A percentile compares a stretch with the other conserved stretches of the same genome.
Conservation (phyloP, 768 basidiomycete genomes). For the Glaciozyma martinii region DNA sequence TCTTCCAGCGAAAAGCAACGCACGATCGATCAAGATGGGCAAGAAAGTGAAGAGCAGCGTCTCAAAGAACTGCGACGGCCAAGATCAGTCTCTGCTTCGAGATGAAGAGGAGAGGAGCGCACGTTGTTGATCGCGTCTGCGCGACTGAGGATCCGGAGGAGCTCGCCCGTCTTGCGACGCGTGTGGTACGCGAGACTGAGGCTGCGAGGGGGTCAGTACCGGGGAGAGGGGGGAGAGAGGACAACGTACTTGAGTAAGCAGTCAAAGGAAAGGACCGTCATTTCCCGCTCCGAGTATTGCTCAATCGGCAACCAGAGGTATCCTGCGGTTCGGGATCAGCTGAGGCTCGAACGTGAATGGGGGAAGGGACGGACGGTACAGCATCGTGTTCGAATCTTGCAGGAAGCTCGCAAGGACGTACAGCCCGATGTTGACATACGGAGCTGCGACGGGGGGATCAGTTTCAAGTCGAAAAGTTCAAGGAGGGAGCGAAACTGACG, state of each 20-base stretch:
- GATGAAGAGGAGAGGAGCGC: conserved; percentile 38
- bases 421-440: conserved; percentile 14
- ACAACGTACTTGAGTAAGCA: conserved; percentile 62
- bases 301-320: conserved; percentile 78
- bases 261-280: conserved; percentile 76
- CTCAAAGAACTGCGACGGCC: conserved; percentile 40
- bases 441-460: conserved; percentile 2
- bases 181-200: conserved; percentile 52
- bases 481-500: conserved; percentile 13
- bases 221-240: not conserved
- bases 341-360: too few relatives aligned
- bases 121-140: conserved; percentile 73
- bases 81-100: not conserved
- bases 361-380: conserved; percentile 8
- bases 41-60: conserved; percentile 72
- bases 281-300: conserved; percentile 49
- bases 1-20: not conserved
- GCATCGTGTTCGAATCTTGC: conserved; percentile 26
- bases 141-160: conserved; percentile 69
- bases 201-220: not conserved
- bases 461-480: not conserved
- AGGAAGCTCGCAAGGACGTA: conserved; percentile 23
- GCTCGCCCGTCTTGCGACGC: conserved; percentile 73
- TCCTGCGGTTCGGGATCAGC: conserved; percentile 37
- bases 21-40: conserved; percentile 72